A percentile compares a stretch with the other conserved stretches of the same genome.
Evolutionary conservation across 306 rosid genomes (phyloP).

Genomic region (Carpinus viminea): DNA sequence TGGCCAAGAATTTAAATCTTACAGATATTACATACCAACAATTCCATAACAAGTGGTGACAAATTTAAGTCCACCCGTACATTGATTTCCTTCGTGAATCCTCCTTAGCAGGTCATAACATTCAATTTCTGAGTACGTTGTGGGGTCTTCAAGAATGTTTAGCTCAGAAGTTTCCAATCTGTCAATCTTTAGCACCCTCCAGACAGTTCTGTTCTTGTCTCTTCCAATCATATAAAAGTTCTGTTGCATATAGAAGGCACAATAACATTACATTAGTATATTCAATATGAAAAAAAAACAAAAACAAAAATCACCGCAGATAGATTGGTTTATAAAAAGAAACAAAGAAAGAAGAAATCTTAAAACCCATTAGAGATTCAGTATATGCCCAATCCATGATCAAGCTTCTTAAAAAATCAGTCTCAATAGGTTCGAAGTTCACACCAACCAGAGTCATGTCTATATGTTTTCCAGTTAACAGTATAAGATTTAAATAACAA

Average conservation of each 20-base stretch:
- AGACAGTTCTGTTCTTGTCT: constrained; percentile 73
- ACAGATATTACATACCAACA: constrained; percentile 63
- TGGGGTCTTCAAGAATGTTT: constrained; percentile 64
- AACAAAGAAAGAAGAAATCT: neutral
- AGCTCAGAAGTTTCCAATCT: constrained; percentile 73
- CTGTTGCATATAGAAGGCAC: constrained; percentile 50
- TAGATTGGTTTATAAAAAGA: neutral
- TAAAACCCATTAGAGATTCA: neutral
- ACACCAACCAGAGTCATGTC: neutral
- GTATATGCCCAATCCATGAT: neutral
- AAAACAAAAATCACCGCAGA: neutral
- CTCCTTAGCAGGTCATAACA: constrained; percentile 81
- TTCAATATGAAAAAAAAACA: neutral
- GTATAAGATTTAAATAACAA: neutral
- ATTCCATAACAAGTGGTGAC: constrained; percentile 89
- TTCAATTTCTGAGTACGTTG: constrained; percentile 71
- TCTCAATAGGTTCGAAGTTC: neutral
- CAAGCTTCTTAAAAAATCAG: neutral
- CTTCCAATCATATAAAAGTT: constrained; percentile 92
- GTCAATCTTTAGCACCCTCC: constrained; percentile 91
- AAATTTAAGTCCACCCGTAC: constrained; percentile 92
- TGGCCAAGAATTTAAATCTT: constrained; percentile 8
- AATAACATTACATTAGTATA: constrained; percentile 18
- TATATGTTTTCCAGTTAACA: neutral
- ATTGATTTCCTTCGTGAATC: constrained; percentile 85